A percentile compares a stretch with the other conserved stretches of the same genome.
These are phyloP conservation scores for Microthlaspi erraticum DNA, from an alignment of 345 rosid genomes.

Conservation along the genomic window DNA sequence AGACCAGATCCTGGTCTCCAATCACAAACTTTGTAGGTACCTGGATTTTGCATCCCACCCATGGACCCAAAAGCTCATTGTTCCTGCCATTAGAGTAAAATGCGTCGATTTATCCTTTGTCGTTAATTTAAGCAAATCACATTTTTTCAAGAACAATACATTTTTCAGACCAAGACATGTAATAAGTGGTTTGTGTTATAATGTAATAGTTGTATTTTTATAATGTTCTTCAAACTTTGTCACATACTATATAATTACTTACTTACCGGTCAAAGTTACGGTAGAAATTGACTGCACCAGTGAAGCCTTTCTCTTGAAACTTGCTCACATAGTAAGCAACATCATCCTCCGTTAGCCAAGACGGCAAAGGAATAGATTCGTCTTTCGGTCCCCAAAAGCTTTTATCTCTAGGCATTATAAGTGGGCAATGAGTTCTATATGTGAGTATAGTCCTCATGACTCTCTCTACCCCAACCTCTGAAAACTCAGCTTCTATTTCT, in stretches of 20 bases:
- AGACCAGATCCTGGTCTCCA: constrained; percentile 32
- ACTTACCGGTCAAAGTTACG: constrained; percentile 38
- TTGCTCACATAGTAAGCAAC: constrained; percentile 39
- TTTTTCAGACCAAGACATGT: neutral
- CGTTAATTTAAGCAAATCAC: neutral
- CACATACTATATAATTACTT: no score
- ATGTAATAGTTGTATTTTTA: no score
- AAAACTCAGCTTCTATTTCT: constrained; percentile 37
- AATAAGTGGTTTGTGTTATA: no score
- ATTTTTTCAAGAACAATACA: neutral
- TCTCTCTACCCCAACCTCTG: constrained; percentile 42
- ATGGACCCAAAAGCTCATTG: constrained; percentile 41
- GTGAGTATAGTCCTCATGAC: constrained; percentile 34
- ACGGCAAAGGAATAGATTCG: constrained; percentile 26
- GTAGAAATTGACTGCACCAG: constrained; percentile 44
- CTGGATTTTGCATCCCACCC: constrained; percentile 33
- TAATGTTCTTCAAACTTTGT: neutral
- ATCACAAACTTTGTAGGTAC: constrained; percentile 39
- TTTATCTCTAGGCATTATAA: constrained; percentile 37
- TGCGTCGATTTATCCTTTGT: neutral
- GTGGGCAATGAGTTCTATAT: constrained; percentile 29
- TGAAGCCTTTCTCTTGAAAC: constrained; percentile 41
- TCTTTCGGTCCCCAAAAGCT: constrained; percentile 40
- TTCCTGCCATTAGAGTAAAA: constrained; percentile 20
- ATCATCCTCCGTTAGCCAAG: constrained; percentile 44